Evolutionary conservation across 2,329 filamentous ascomycete genomes (phyloP).

Genomic region (Penicillium sp.): DNA sequence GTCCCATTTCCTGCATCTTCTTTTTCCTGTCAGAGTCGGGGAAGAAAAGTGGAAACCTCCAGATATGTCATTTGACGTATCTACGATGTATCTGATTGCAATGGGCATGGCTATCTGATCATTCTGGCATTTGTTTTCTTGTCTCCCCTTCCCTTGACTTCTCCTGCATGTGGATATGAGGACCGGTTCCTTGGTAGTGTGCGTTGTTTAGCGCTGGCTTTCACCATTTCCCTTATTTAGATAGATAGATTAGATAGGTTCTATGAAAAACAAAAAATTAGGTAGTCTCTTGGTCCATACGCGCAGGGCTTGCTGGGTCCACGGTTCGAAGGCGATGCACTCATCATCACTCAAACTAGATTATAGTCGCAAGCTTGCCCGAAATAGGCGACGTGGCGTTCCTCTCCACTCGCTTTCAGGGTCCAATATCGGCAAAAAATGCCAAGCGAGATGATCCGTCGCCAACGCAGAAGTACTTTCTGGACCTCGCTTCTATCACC

Average conservation of each 20-base stretch:
- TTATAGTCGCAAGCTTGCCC: neutral
- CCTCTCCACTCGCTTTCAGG: neutral
- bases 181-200: constrained; percentile 7
- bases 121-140: constrained; percentile 3
- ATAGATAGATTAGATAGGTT: constrained; percentile 30
- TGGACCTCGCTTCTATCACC: neutral
- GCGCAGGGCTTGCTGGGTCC: neutral
- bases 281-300: constrained; percentile 1
- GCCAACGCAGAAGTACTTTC: neutral
- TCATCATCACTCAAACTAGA: neutral
- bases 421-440: neutral
- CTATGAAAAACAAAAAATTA: constrained; percentile 1
- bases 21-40: constrained; percentile 1
- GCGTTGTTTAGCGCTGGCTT: constrained; percentile 13
- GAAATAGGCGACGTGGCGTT: neutral
- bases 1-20: neutral
- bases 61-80: neutral
- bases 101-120: constrained; percentile 13
- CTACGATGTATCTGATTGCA: constrained; percentile 17
- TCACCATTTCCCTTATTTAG: constrained; percentile 1
- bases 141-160: constrained; percentile 1
- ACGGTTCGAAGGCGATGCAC: neutral
- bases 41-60: neutral
- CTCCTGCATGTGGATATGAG: constrained; percentile 14
- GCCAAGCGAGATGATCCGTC: neutral